Evolutionary conservation across 495 filamentous ascomycete genomes (phyloP).

Genomic region (Darksidea phi): DNA sequence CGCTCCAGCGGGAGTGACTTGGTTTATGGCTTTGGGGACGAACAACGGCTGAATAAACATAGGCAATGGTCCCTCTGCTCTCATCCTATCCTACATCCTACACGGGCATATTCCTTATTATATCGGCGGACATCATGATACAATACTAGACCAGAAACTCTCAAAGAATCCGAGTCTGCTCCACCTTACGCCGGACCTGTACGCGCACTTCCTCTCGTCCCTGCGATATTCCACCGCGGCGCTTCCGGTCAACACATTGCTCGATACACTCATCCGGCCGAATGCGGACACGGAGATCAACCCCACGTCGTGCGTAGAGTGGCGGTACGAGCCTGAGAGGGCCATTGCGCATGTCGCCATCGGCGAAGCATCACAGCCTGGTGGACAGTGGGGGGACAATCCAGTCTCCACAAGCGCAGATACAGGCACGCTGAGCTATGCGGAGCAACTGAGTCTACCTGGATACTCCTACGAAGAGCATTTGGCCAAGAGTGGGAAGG

Average conservation of each 20-base stretch:
- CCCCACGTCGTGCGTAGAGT: constrained; percentile 55
- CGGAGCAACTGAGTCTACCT: constrained; percentile 64
- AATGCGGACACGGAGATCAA: constrained; percentile 60
- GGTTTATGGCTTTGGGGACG: background rate
- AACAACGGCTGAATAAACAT: constrained; percentile 1
- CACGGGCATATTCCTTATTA: constrained; percentile 66
- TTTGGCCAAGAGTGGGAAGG: constrained; percentile 46
- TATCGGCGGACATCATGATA: constrained; percentile 59
- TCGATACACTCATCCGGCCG: constrained; percentile 65
- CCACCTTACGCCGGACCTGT: constrained; percentile 49
- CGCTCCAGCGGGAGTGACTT: background rate
- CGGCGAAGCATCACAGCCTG: constrained; percentile 54
- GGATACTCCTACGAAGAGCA: constrained; percentile 62
- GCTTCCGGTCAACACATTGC: constrained; percentile 61
- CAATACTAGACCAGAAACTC: constrained; percentile 59
- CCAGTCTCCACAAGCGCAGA: constrained; percentile 53
- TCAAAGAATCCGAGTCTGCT: constrained; percentile 47
- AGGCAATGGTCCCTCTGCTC: constrained; percentile 66
- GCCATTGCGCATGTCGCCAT: constrained; percentile 60
- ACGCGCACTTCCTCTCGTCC: constrained; percentile 61
- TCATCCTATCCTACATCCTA: constrained; percentile 67
- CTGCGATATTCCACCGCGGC: constrained; percentile 66
- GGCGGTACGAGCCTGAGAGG: constrained; percentile 53
- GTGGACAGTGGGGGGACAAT: constrained; percentile 66
- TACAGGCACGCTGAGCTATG: constrained; percentile 54